Percentiles rank a stretch among this genome's conserved stretches.
Evolutionary conservation across 2,329 filamentous ascomycete species (phyloP).

Genomic region (Ascochyta rabiei): DNA sequence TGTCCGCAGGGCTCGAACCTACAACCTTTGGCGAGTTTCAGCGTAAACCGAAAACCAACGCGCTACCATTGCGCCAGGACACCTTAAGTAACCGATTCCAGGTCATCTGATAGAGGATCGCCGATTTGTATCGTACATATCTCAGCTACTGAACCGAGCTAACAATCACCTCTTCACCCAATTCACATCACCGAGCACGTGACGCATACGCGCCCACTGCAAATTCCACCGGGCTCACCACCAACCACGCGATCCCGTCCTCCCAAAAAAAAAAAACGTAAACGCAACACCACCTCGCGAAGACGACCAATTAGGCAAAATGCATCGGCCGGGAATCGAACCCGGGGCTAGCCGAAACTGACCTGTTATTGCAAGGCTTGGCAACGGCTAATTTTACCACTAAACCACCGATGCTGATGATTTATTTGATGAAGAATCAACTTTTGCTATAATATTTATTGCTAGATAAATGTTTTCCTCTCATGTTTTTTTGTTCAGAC

Average conservation of each 20-base stretch:
- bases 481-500: no score
- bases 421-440: background rate
- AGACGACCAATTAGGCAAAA: background rate
- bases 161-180: background rate
- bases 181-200: background rate
- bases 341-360: slow-evolving; percentile 37
- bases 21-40: slow-evolving; percentile 32
- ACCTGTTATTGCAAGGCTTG: slow-evolving; percentile 7
- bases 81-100: slow-evolving; percentile 5
- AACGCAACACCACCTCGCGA: background rate
- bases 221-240: no score
- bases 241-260: no score
- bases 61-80: slow-evolving; percentile 36
- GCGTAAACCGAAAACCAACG: slow-evolving; percentile 32
- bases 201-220: background rate
- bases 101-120: background rate
- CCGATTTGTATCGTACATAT: background rate
- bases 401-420: slow-evolving; percentile 36
- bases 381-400: slow-evolving; percentile 43
- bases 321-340: slow-evolving; percentile 39
- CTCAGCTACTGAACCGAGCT: background rate
- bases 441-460: no score
- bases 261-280: no score
- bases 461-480: no score
- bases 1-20: slow-evolving; percentile 21